phyloP scores from a whole-genome alignment of 495 filamentous ascomycete species.

The Aspergillus cavernicola region DNA sequence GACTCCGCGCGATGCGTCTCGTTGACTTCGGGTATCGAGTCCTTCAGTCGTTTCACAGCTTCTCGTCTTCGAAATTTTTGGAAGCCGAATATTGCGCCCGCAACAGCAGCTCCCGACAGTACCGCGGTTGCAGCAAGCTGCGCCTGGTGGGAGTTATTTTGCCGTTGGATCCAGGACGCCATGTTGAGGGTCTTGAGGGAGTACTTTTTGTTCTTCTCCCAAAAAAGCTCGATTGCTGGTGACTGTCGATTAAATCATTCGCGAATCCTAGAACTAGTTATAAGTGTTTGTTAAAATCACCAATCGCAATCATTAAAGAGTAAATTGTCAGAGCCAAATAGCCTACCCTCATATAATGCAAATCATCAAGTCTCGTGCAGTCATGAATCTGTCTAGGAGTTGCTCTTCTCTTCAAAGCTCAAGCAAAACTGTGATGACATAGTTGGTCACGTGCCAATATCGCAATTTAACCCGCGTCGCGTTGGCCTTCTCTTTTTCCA shows the following conservation, averaged over 20 bases:
- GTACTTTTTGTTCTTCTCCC: neutral
- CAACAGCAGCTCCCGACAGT: slow-evolving; percentile 70
- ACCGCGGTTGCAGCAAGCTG: slow-evolving; percentile 76
- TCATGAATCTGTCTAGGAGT: neutral
- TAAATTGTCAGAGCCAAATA: no score
- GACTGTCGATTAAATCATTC: neutral
- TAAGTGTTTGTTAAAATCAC: neutral
- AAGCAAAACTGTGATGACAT: slow-evolving; percentile 7
- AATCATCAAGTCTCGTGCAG: neutral
- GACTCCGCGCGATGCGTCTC: slow-evolving; percentile 47
- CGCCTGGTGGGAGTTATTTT: slow-evolving; percentile 48
- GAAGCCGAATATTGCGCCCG: slow-evolving; percentile 65
- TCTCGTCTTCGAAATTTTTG: slow-evolving; percentile 61
- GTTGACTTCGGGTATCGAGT: slow-evolving; percentile 60
- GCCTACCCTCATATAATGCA: slow-evolving; percentile 1
- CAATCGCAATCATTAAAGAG: neutral
- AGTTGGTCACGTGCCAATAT: slow-evolving; percentile 14
- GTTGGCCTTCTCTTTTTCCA: neutral
- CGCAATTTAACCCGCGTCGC: neutral
- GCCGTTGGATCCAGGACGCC: slow-evolving; percentile 56
- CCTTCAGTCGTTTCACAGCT: slow-evolving; percentile 64
- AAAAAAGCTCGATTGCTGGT: neutral
- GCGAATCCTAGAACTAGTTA: neutral
- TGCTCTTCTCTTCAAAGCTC: neutral
- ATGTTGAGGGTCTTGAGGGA: slow-evolving; percentile 26